Evolutionary conservation across 805 yeast genomes (phyloP).

Genomic region (Brettanomyces custersianus): DNA sequence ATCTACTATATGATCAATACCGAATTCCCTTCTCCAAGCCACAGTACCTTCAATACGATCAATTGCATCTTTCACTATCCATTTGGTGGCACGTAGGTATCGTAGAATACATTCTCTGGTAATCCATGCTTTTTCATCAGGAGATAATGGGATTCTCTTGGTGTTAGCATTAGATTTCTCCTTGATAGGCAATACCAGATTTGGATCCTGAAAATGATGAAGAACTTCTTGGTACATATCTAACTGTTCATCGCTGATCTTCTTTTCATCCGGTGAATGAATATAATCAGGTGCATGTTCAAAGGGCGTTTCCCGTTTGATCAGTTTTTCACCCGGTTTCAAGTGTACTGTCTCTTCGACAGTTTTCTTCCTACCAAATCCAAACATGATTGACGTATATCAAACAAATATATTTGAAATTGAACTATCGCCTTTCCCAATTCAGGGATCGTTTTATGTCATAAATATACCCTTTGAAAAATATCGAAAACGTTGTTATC

Average conservation of each 20-base stretch:
- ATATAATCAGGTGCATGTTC: slow-evolving; percentile 41
- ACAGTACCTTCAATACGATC: slow-evolving; percentile 68
- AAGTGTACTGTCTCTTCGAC: slow-evolving; percentile 3
- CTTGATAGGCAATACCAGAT: slow-evolving; percentile 37
- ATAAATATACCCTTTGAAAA: no score
- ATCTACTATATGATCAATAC: slow-evolving; percentile 42
- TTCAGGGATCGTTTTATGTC: neutral
- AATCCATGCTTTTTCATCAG: slow-evolving; percentile 80
- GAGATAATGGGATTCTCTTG: slow-evolving; percentile 28
- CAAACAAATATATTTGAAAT: no score
- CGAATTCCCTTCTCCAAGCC: slow-evolving; percentile 93
- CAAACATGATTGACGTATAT: slow-evolving; percentile 11
- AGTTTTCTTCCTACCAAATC: slow-evolving; percentile 20
- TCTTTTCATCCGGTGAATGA: slow-evolving; percentile 38
- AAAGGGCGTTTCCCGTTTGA: slow-evolving; percentile 40
- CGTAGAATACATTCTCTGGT: slow-evolving; percentile 86
- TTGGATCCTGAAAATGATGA: slow-evolving; percentile 49
- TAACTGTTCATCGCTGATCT: slow-evolving; percentile 46
- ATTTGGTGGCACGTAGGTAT: slow-evolving; percentile 88
- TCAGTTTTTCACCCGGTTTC: slow-evolving; percentile 4
- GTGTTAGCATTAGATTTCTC: slow-evolving; percentile 32
- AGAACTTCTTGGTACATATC: slow-evolving; percentile 55
- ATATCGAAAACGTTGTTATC: no score
- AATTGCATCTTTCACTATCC: slow-evolving; percentile 67
- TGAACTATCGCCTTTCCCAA: neutral